These are phyloP conservation scores for Sugiyamaella chiloensis DNA, from an alignment of 805 yeast species.

Conservation along the genomic window DNA sequence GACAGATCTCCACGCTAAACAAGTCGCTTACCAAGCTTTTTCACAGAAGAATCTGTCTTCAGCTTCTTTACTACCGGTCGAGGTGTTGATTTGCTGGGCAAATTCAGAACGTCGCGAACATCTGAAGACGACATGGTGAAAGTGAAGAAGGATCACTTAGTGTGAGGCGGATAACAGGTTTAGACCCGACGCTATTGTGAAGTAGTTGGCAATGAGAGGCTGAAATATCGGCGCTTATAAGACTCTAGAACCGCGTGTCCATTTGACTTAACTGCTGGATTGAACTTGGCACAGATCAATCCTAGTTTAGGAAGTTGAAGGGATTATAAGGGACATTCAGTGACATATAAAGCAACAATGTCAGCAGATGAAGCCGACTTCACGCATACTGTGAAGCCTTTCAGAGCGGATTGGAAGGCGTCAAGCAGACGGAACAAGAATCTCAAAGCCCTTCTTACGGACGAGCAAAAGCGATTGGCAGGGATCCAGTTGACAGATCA, in stretches of 20 bases:
- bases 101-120: conserved; percentile 32
- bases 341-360: neutral
- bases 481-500: conserved; percentile 32
- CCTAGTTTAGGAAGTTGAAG: too few relatives aligned
- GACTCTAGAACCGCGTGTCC: too few relatives aligned
- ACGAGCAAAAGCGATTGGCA: conserved; percentile 66
- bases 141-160: neutral
- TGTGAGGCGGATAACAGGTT: neutral
- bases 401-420: conserved; percentile 57
- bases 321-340: too few relatives aligned
- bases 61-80: conserved; percentile 24
- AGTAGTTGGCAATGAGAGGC: neutral
- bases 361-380: conserved; percentile 28
- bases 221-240: too few relatives aligned
- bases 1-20: too few relatives aligned
- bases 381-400: conserved; percentile 32
- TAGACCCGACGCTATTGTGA: conserved; percentile 3
- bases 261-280: too few relatives aligned
- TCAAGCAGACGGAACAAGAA: conserved; percentile 69
- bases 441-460: conserved; percentile 65
- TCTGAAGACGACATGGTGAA: conserved; percentile 29
- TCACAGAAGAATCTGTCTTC: conserved; percentile 20
- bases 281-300: too few relatives aligned
- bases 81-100: conserved; percentile 24
- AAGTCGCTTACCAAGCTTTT: conserved; percentile 15